Conservation (phyloP, 2,329 filamentous ascomycete genomes). For the Chaetomium sp. region DNA sequence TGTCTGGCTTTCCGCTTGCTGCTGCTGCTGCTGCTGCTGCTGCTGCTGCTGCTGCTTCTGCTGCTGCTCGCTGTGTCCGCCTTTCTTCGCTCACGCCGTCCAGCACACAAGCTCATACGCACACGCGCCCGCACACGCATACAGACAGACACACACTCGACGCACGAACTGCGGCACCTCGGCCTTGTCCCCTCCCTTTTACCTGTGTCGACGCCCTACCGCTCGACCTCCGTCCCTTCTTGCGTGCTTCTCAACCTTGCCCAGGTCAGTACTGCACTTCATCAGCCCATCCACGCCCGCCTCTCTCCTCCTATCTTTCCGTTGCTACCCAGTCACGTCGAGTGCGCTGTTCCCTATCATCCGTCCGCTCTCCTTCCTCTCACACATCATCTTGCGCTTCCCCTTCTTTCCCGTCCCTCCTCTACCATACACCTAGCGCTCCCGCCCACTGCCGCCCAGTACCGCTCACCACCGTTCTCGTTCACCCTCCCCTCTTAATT, state of each 20-base stretch:
- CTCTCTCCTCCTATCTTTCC: background rate
- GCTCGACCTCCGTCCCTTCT: slow-evolving; percentile 1
- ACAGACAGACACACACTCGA: background rate
- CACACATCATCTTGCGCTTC: background rate
- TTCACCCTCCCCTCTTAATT: slow-evolving; percentile 15
- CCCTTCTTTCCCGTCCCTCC: slow-evolving; percentile 2
- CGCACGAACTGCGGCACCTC: slow-evolving; percentile 13
- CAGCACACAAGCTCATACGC: slow-evolving; percentile 10
- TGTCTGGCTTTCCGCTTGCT: background rate
- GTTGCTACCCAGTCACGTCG: slow-evolving; percentile 9
- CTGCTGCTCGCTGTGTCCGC: slow-evolving; percentile 1
- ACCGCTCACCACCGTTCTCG: background rate
- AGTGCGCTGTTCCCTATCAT: slow-evolving; percentile 17
- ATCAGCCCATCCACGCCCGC: slow-evolving; percentile 16
- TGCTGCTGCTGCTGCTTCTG: no score
- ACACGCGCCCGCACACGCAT: background rate
- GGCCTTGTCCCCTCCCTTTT: slow-evolving; percentile 3
- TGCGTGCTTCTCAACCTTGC: slow-evolving; percentile 3
- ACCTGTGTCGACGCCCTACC: slow-evolving; percentile 13
- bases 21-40: no score
- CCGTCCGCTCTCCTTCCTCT: slow-evolving; percentile 19
- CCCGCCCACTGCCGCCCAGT: no score
- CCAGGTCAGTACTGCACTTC: slow-evolving; percentile 19
- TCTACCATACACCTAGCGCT: slow-evolving; percentile 5
- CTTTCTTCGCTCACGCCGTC: slow-evolving; percentile 11